Evolutionary conservation across 2,329 filamentous ascomycete genomes (phyloP), one percentile per base, ranked within the genome.

Genomic region (Ceratocystis smalleyi): DNA sequence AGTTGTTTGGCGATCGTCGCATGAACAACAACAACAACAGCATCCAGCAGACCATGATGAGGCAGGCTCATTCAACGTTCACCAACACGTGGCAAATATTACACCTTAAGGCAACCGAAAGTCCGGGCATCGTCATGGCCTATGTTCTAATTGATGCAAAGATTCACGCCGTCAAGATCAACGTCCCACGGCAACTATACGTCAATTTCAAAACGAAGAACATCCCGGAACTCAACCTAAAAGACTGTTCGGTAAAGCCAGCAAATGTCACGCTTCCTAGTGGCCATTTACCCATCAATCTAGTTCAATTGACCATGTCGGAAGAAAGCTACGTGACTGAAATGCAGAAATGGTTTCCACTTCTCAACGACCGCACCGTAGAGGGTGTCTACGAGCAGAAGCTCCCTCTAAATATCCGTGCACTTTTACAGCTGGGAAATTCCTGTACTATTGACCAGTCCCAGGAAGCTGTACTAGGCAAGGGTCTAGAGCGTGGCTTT

Each of bases 301-400:
- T 99, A 3, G 97, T 97, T 81, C 95, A 91, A 76, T 80, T 99
- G 45, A 91, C 87, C 0, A 89, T 99, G 74, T 81, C 89, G 0
- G 94, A 99, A 73, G 86, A 94, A 64, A 81, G 88, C 0, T 99
- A 95, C 74, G 84, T 96, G 73, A 80, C 86, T 0, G 87, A 91
- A 67, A 95, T 91, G 71, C 64, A 66, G 30, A 66, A 67, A 32
- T 67, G 66, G 66, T 66, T 66, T 24, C 65, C 65, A 8, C 59
- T 68, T n/a, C 62, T 66, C n/a, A 67, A 67, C 30, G 49, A 67
- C 49, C 66, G 61, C 24, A 64, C 66, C 68, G 89, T 99, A 1
- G 94, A 99, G 74, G 95, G 95, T 35, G 91, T 99, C 15, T 99
- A 99, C 71, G 95, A 99, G 76, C 92, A 87, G 70, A 88, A 96